Conservation (phyloP, 768 basidiomycete genomes). For the Xerocomellus intermedius region DNA sequence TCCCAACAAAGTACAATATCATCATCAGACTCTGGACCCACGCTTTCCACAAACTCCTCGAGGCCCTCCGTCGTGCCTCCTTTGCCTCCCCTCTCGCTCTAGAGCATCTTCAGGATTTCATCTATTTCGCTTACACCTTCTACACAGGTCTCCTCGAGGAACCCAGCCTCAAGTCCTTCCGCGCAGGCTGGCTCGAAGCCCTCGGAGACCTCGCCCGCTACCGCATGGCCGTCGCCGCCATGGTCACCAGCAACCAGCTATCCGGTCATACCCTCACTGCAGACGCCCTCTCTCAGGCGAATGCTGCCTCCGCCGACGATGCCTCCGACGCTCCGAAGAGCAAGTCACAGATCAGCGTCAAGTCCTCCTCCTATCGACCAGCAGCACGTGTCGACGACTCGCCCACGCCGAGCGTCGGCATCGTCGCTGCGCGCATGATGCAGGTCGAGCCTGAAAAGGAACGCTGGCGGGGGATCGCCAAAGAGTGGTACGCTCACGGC, state of each 20-base stretch:
- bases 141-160: conserved; percentile 91
- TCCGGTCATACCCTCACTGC: conserved; percentile 47
- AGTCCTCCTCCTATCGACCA: conserved; percentile 44
- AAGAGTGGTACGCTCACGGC: conserved; percentile 91
- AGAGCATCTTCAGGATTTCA: conserved; percentile 92
- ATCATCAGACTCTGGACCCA: conserved; percentile 91
- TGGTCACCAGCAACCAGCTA: conserved; percentile 55
- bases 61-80: conserved; percentile 84
- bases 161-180: conserved; percentile 63
- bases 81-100: conserved; percentile 63
- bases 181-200: conserved; percentile 90
- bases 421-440: conserved; percentile 75
- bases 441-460: conserved; percentile 92
- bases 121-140: conserved; percentile 93
- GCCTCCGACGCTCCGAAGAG: conserved; percentile 36
- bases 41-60: conserved; percentile 87
- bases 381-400: conserved; percentile 62
- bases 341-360: conserved; percentile 26
- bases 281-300: conserved; percentile 53
- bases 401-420: conserved; percentile 76
- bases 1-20: conserved; percentile 95
- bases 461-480: conserved; percentile 83
- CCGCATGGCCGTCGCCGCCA: conserved; percentile 91
- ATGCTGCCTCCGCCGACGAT: conserved; percentile 29
- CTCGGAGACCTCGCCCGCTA: conserved; percentile 95